A percentile compares a stretch with the other conserved stretches of the same genome.
Conservation (phyloP, 2,329 filamentous ascomycete genomes). For the Xylaria hypoxylon region DNA sequence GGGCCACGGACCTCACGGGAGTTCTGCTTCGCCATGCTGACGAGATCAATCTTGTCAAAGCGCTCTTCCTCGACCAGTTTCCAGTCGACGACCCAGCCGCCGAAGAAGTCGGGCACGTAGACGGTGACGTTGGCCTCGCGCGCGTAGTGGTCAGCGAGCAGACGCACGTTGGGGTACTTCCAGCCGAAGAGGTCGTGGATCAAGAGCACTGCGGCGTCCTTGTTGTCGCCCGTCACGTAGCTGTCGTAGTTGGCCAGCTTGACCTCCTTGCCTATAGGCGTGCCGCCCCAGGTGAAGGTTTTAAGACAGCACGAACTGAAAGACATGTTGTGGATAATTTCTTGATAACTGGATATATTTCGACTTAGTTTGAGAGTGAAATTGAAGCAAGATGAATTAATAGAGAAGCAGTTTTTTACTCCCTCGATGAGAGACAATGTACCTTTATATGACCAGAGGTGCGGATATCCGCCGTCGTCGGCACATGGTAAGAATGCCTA, state of each 20-base stretch:
- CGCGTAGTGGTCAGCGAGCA: conserved; percentile 62
- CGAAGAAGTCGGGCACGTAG: conserved; percentile 57
- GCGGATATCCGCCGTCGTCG: too few relatives aligned
- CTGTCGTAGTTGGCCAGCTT: conserved; percentile 53
- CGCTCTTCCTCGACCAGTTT: conserved; percentile 46
- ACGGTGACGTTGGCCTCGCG: conserved; percentile 59
- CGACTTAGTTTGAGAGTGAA: neutral
- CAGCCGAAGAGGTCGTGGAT: conserved; percentile 59
- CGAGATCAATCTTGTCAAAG: conserved; percentile 54
- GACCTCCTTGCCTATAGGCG: conserved; percentile 52
- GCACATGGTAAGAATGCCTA: neutral
- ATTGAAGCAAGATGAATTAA: neutral
- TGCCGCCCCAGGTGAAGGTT: conserved; percentile 57
- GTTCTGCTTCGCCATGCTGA: conserved; percentile 52
- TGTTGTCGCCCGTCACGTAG: conserved; percentile 54
- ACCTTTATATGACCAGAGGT: neutral
- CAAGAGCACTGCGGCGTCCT: conserved; percentile 53
- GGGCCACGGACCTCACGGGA: conserved; percentile 55
- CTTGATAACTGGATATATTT: neutral
- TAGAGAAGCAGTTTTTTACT: neutral
- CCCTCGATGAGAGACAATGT: neutral
- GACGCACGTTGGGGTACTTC: conserved; percentile 58
- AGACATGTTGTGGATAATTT: conserved; percentile 15
- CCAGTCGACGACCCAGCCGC: conserved; percentile 51
- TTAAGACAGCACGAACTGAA: conserved; percentile 51